Evolutionary conservation across 306 rosid species (phyloP), one percentile per base, ranked within the genome.

Genomic region (Psophocarpus tetragonolobus): DNA sequence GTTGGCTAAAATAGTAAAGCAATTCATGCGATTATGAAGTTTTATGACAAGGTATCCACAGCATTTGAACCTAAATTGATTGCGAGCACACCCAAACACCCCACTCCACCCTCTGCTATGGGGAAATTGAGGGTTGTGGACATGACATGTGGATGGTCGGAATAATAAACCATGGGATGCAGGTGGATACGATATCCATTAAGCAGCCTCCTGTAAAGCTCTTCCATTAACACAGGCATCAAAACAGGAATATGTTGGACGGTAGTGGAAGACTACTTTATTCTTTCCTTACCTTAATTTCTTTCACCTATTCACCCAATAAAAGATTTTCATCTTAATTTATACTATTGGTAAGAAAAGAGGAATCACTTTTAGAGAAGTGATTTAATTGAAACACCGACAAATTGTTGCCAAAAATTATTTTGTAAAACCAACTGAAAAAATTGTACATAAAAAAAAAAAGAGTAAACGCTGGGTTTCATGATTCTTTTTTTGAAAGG

Each of bases 261-360:
- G 84, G 53, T 77, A 80, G 90, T 87, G 91, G 85, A 66, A 47
- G 29, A 29, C 29, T 26, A 18, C 88, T 85, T 87, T 87, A 89
- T 87, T 70, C 93, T 81, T 89, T 87, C 50, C 91, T 85, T 89
- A 23, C 80, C 56, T 64, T 26, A 0, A 36, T 86, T 75, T 66
- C 72, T 71, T 67, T 62, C 83, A 32, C 63, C 21, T 13, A 5
- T 77, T 76, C 85, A 20, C 63, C 57, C 42, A 68, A 35, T 44
- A 18, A 6, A 58, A 33, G 13, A 33, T 20, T 17, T 73, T 54
- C 18, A 14, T 70, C 64, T 60, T 12, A n/a, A 18, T 68, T 76
- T 62, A 6, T 69, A 14, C 6, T 51, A 11, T 61, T 75, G 62
- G 74, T 24, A 26, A 65, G 1, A 39, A 71, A 51, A 63, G 71